Base-by-base conservation (phyloP, 2,329 filamentous ascomycete species). In the Aspergillus brasiliensis region DNA sequence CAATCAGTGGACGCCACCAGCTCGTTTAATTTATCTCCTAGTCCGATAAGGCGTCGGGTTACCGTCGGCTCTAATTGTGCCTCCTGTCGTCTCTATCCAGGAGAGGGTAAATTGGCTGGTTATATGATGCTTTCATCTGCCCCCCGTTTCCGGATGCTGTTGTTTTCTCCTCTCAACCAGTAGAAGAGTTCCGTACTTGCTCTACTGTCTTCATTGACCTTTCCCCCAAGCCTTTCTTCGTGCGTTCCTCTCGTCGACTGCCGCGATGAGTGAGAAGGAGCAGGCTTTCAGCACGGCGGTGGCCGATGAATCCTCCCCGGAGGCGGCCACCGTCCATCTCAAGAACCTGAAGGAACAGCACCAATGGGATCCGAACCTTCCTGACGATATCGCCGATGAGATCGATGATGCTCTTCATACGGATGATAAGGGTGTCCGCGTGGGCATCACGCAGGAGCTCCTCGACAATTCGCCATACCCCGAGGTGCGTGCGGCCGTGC, bases 401-500 rank as follows among this genome's bases (percentile, higher is more conserved):
- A 80, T 89, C 62, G 84, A 88, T 60, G 80, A 83, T 47, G 85
- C 82, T 27, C 79, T 87, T 48, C 75, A 81, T 44, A 81, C 81
- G 2, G 79, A 81, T 60, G 83, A 86, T 72, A 78, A 81, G 64
- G 83, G 83, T 66, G 83, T 84, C 71, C 84, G 83, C 57, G 74
- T 84, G 52, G 81, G 82, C 60, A 81, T 88, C 65, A 84, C 87
- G 67, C 81, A 84, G 65, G 83, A 84, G 59, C 79, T 87, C 68
- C 81, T 88, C 69, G 86, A 89, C 59, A 86, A 89, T 71, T 89
- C 86, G 51, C 87, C 87, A 2, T 89, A 89, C 68, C 85, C 86
- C 38, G 86, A 89, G 76, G 87, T 89, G 31, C 84, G 87, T 65
- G 84, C 86, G 25, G 84, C 87, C 17, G 87, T 89, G 17, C 79